These are phyloP conservation scores for Rhodomyrtus psidioides DNA, from an alignment of 441 rosid genomes.

Conservation along the genomic window DNA sequence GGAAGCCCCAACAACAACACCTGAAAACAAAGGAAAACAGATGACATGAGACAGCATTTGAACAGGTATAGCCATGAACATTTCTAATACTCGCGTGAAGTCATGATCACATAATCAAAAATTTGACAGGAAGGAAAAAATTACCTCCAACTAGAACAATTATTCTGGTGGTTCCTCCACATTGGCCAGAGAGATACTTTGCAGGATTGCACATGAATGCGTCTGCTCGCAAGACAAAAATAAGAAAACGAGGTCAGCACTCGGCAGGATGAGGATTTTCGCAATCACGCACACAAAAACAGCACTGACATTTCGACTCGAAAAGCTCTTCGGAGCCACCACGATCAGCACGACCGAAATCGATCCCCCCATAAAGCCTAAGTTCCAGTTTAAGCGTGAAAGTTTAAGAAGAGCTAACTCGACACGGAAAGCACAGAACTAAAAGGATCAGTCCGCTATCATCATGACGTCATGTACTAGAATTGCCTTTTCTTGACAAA, in stretches of 20 bases:
- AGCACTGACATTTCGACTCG: not conserved
- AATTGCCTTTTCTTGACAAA: not conserved
- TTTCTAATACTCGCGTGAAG: not conserved
- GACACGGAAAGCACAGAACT: not conserved
- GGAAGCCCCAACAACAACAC: conserved; percentile 32
- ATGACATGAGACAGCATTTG: not conserved
- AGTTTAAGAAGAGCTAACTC: not conserved
- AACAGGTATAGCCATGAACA: not conserved
- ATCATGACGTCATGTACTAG: not conserved
- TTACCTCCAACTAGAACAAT: conserved; percentile 58
- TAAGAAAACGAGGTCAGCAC: not conserved
- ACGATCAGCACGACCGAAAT: not conserved
- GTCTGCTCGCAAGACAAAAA: conserved; percentile 10
- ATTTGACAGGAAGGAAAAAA: not conserved
- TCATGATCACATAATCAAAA: not conserved
- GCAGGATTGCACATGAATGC: conserved; percentile 31
- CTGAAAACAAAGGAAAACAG: conserved; percentile 15
- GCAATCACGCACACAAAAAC: not conserved
- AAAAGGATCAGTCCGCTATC: not conserved
- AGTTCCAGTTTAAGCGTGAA: not conserved
- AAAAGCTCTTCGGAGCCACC: not conserved
- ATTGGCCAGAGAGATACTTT: conserved; percentile 34
- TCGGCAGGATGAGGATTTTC: not conserved
- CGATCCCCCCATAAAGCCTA: not conserved
- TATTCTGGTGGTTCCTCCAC: conserved; percentile 36